phyloP scores from a whole-genome alignment of 2,329 filamentous ascomycete species.

The Talaromyces islandicus region DNA sequence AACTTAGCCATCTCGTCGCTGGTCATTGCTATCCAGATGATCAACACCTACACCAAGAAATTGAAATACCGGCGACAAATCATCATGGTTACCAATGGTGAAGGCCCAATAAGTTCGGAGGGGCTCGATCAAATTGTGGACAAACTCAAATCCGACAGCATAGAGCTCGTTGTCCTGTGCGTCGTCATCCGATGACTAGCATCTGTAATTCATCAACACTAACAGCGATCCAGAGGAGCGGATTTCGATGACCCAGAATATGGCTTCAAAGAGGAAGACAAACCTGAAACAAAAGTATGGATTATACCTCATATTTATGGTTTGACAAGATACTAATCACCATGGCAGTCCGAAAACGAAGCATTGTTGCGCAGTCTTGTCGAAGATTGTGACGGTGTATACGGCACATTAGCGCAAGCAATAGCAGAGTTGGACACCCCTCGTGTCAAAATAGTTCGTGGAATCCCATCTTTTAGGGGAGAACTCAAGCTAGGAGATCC shows the following conservation, averaged over 20 bases:
- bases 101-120: slow-evolving; percentile 65
- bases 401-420: slow-evolving; percentile 81
- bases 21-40: slow-evolving; percentile 81
- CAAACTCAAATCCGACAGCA: slow-evolving; percentile 69
- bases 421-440: slow-evolving; percentile 74
- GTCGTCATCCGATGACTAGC: slow-evolving; percentile 27
- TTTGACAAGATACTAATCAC: not conserved
- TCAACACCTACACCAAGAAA: slow-evolving; percentile 69
- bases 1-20: slow-evolving; percentile 67
- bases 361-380: slow-evolving; percentile 57
- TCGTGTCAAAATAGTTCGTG: slow-evolving; percentile 66
- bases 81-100: slow-evolving; percentile 77
- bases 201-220: slow-evolving; percentile 13
- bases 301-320: not conserved
- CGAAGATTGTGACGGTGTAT: slow-evolving; percentile 63
- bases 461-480: slow-evolving; percentile 74
- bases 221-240: slow-evolving; percentile 57
- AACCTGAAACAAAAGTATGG: slow-evolving; percentile 61
- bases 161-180: slow-evolving; percentile 73
- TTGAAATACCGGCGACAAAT: slow-evolving; percentile 77
- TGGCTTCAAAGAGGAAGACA: slow-evolving; percentile 87
- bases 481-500: slow-evolving; percentile 73
- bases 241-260: slow-evolving; percentile 92
- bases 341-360: slow-evolving; percentile 63
- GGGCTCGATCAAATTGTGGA: slow-evolving; percentile 63